phyloP scores from a whole-genome alignment of 306 rosid species.

The Lathyrus tuberosus region DNA sequence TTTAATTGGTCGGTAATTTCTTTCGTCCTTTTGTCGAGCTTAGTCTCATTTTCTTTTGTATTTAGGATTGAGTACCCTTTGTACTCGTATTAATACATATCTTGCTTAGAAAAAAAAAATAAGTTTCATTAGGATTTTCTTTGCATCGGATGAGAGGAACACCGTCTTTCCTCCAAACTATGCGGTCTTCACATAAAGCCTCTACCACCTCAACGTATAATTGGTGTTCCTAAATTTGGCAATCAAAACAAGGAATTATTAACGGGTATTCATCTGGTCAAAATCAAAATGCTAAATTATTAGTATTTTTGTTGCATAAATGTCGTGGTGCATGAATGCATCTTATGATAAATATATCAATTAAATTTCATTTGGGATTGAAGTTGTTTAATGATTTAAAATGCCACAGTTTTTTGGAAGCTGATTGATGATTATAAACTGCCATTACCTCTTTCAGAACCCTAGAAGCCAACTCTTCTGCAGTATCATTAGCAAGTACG shows the following conservation, averaged over 20 bases:
- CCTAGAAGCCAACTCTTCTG: constrained; percentile 78
- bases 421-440: constrained; percentile 13
- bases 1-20: too few relatives aligned
- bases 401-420: background rate
- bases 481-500: constrained; percentile 74
- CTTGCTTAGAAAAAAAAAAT: too few relatives aligned
- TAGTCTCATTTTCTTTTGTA: too few relatives aligned
- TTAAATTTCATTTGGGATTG: constrained; percentile 22
- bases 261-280: background rate
- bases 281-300: background rate
- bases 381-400: constrained; percentile 15
- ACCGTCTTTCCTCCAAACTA: constrained; percentile 84
- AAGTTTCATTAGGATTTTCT: constrained; percentile 61
- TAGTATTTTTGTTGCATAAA: constrained; percentile 4
- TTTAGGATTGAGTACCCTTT: too few relatives aligned
- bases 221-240: constrained; percentile 66
- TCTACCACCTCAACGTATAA: constrained; percentile 71
- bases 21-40: too few relatives aligned
- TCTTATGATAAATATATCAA: constrained; percentile 13
- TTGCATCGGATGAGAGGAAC: constrained; percentile 84
- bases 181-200: constrained; percentile 80
- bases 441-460: constrained; percentile 75
- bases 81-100: too few relatives aligned
- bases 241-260: background rate
- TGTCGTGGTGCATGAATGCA: background rate